Evolutionary conservation across 306 rosid genomes (phyloP).

Genomic region (Cucurbita pepo): DNA sequence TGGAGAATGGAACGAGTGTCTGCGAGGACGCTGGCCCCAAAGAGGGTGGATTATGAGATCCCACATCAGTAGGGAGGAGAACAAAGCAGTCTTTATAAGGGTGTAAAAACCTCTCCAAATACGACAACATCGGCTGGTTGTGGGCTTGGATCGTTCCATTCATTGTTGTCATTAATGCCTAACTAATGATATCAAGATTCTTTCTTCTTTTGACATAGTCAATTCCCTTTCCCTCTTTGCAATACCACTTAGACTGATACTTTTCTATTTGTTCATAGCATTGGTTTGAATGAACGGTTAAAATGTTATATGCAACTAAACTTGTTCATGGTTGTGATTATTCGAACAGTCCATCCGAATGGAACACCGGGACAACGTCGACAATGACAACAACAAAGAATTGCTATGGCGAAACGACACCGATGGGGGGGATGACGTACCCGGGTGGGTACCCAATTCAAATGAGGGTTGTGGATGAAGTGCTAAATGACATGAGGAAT

Average conservation of each 20-base stretch:
- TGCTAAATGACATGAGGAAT: slow-evolving; percentile 47
- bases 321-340: neutral
- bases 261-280: neutral
- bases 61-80: too few species aligned
- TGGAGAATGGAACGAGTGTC: too few species aligned
- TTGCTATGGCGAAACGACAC: slow-evolving; percentile 75
- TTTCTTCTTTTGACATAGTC: neutral
- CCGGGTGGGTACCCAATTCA: slow-evolving; percentile 19
- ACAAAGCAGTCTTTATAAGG: too few species aligned
- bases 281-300: neutral
- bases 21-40: too few species aligned
- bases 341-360: slow-evolving; percentile 54
- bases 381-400: slow-evolving; percentile 31
- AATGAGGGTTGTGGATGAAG: slow-evolving; percentile 58
- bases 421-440: slow-evolving; percentile 30
- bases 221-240: neutral
- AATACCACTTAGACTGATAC: neutral
- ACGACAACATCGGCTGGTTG: too few species aligned
- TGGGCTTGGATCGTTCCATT: neutral
- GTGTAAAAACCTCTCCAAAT: too few species aligned
- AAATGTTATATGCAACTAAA: neutral
- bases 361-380: slow-evolving; percentile 34
- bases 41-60: too few species aligned
- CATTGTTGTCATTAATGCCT: neutral
- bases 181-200: neutral